Conservation (phyloP, 768 basidiomycete genomes). For the Dictyophora rubrovolvata region DNA sequence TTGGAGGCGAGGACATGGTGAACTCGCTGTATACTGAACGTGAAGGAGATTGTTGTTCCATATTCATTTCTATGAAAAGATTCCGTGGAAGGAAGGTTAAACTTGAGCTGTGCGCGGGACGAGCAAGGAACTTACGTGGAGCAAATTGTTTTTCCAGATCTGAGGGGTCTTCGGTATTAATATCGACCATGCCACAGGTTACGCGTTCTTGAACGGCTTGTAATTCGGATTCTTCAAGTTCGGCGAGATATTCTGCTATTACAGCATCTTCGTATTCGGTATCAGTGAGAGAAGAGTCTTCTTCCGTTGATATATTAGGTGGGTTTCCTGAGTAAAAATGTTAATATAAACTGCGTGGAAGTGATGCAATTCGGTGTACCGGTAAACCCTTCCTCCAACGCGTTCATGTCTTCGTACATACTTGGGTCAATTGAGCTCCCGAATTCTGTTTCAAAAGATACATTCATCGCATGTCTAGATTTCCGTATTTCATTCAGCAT, state of each 20-base stretch:
- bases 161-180: slow-evolving; percentile 4
- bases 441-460: slow-evolving; percentile 59
- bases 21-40: slow-evolving; percentile 1
- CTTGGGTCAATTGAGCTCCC: slow-evolving; percentile 72
- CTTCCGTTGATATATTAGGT: not conserved
- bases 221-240: slow-evolving; percentile 3
- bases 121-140: not conserved
- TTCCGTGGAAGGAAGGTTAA: not conserved
- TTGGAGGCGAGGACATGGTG: slow-evolving; percentile 1
- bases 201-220: not conserved
- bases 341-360: not conserved
- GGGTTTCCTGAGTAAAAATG: not conserved
- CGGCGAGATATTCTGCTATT: slow-evolving; percentile 8
- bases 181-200: not conserved
- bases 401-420: slow-evolving; percentile 39
- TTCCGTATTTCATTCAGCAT: slow-evolving; percentile 44
- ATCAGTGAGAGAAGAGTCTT: not conserved
- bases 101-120: not conserved
- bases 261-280: not conserved
- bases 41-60: slow-evolving; percentile 3
- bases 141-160: slow-evolving; percentile 3
- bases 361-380: not conserved
- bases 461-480: slow-evolving; percentile 40
- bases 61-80: not conserved
- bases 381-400: slow-evolving; percentile 2